Evolutionary conservation across 805 yeast genomes (phyloP).

Genomic region (Starmerella cellae): DNA sequence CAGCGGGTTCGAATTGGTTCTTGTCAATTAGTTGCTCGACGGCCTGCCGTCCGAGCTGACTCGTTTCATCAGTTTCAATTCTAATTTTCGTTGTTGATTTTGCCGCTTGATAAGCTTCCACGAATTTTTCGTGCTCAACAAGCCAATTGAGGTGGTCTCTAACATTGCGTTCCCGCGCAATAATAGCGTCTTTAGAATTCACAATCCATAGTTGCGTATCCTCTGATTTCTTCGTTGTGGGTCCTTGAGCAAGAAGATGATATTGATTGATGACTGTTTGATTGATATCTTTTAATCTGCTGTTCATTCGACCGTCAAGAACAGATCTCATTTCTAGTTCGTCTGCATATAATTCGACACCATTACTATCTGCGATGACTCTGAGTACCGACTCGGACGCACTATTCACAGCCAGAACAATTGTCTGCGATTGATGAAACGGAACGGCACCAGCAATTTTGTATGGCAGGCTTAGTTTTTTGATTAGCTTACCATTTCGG

Average conservation of each 20-base stretch:
- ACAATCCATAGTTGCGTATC: constrained; percentile 37
- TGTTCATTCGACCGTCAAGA: constrained; percentile 31
- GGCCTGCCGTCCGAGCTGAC: constrained; percentile 43
- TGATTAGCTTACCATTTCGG: constrained; percentile 3
- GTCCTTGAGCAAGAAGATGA: constrained; percentile 9
- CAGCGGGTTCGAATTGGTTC: constrained; percentile 3
- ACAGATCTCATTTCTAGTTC: constrained; percentile 42
- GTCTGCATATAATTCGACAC: constrained; percentile 66
- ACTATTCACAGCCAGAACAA: constrained; percentile 9
- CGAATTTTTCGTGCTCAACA: constrained; percentile 37
- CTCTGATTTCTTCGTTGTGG: constrained; percentile 10
- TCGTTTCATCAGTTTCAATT: neutral
- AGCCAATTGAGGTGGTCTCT: constrained; percentile 67
- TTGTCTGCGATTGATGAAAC: constrained; percentile 8
- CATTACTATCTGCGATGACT: constrained; percentile 48
- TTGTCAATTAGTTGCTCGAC: constrained; percentile 23
- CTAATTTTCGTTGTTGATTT: constrained; percentile 1
- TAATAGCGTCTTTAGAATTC: constrained; percentile 69
- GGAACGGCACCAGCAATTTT: constrained; percentile 13
- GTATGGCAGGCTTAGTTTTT: constrained; percentile 1
- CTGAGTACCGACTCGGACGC: constrained; percentile 47
- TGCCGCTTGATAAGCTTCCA: constrained; percentile 46
- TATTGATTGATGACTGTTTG: constrained; percentile 45
- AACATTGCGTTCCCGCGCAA: constrained; percentile 57
- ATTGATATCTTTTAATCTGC: constrained; percentile 24